These are phyloP conservation scores for Thyridium curvatum DNA, from an alignment of 2,329 filamentous ascomycete genomes.

Conservation along the genomic window DNA sequence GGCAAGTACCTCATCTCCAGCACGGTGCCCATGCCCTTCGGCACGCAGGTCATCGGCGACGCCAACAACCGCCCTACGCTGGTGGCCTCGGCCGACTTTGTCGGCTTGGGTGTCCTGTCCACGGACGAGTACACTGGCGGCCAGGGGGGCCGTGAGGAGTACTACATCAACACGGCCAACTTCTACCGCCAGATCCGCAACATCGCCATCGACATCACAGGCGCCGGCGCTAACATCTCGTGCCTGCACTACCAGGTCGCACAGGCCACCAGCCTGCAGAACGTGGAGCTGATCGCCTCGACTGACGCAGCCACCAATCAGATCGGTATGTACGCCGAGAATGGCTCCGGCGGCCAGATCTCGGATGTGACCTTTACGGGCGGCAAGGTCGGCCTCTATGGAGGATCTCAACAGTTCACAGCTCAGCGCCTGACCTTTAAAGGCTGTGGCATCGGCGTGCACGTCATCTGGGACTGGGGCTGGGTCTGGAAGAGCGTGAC, in stretches of 20 bases:
- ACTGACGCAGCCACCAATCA: constrained; percentile 23
- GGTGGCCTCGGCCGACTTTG: background rate
- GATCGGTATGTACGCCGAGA: constrained; percentile 54
- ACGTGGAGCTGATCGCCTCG: constrained; percentile 53
- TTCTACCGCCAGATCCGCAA: constrained; percentile 49
- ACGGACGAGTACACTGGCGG: constrained; percentile 1
- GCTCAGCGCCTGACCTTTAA: constrained; percentile 9
- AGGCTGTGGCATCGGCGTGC: constrained; percentile 5
- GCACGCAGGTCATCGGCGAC: constrained; percentile 6
- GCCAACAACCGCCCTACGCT: constrained; percentile 1
- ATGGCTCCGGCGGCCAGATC: constrained; percentile 51
- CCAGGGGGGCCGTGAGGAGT: background rate
- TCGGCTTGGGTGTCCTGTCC: constrained; percentile 4
- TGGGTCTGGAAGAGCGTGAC: constrained; percentile 6
- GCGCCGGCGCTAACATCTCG: background rate
- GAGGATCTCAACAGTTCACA: constrained; percentile 45
- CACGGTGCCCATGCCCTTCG: constrained; percentile 1
- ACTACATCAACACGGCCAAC: constrained; percentile 32
- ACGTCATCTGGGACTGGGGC: constrained; percentile 7
- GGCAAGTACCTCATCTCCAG: constrained; percentile 5
- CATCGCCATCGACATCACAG: constrained; percentile 38
- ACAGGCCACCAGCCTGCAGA: constrained; percentile 37
- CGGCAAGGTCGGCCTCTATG: constrained; percentile 48
- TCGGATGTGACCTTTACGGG: constrained; percentile 54
- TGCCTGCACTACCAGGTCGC: constrained; percentile 10